Conservation (phyloP, 2,329 filamentous ascomycete genomes). For the Neurospora crassa region DNA sequence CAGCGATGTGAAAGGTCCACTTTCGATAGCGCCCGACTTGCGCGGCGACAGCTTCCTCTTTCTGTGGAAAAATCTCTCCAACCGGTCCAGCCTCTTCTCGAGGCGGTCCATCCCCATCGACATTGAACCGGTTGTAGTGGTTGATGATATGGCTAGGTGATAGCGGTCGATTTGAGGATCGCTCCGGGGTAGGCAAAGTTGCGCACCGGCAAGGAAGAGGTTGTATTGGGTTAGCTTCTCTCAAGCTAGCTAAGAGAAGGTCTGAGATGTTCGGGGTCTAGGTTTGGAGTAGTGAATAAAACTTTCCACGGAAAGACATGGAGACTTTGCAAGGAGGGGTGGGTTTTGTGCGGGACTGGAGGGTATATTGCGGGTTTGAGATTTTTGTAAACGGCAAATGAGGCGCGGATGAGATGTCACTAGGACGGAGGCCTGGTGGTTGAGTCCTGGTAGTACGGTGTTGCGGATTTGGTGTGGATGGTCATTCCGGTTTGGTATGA, state of each 20-base stretch:
- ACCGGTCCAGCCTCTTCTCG: slow-evolving; percentile 39
- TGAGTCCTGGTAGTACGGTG: slow-evolving; percentile 7
- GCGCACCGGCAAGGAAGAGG: not conserved
- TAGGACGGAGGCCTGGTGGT: not conserved
- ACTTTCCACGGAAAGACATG: not conserved
- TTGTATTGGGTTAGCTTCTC: not conserved
- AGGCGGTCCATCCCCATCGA: slow-evolving; percentile 38
- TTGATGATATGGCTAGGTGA: not conserved
- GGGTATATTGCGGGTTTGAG: not conserved
- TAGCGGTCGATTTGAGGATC: not conserved
- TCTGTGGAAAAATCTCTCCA: slow-evolving; percentile 45
- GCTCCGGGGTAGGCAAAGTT: not conserved
- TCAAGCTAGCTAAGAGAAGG: not conserved
- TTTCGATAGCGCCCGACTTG: not conserved
- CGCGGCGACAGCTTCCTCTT: slow-evolving; percentile 21
- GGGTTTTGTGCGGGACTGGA: not conserved
- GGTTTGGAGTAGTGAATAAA: not conserved
- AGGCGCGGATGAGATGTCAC: not conserved
- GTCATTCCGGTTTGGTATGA: slow-evolving; percentile 5
- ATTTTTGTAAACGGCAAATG: not conserved
- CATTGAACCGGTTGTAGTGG: slow-evolving; percentile 27
- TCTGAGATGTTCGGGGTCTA: not conserved
- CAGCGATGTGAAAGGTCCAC: not conserved
- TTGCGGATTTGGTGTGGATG: slow-evolving; percentile 5
- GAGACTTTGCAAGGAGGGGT: not conserved